phyloP scores from a whole-genome alignment of 306 rosid genomes.

The Trifolium repens region DNA sequence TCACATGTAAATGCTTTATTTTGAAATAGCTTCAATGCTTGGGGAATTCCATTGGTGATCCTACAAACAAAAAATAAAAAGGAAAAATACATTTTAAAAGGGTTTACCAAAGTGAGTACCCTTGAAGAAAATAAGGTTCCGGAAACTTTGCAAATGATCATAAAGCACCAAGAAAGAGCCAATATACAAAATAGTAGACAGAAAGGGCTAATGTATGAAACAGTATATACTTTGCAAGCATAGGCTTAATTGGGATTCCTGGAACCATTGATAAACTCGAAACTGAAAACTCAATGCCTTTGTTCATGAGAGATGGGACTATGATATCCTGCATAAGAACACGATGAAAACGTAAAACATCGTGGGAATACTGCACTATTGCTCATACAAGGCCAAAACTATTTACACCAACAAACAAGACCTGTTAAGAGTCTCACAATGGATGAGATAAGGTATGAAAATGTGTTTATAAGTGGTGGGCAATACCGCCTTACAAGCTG shows the following conservation, averaged over 20 bases:
- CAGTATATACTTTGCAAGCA: conserved; percentile 85
- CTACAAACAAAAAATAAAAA: conserved; percentile 49
- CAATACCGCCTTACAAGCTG: neutral
- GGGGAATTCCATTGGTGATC: conserved; percentile 84
- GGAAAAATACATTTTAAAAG: neutral
- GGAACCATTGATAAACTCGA: conserved; percentile 88
- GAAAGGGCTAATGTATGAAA: conserved; percentile 21
- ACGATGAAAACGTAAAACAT: conserved; percentile 35
- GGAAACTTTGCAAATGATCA: conserved; percentile 37
- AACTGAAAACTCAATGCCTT: conserved; percentile 77
- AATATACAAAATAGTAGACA: conserved; percentile 29
- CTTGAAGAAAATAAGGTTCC: conserved; percentile 12
- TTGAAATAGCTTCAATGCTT: conserved; percentile 79
- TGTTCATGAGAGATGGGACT: conserved; percentile 76
- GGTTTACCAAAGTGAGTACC: conserved; percentile 31
- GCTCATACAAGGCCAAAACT: conserved; percentile 14
- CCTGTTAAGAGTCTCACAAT: neutral
- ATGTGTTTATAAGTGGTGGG: neutral
- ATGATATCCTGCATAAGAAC: conserved; percentile 72
- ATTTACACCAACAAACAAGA: conserved; percentile 12
- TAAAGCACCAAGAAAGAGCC: conserved; percentile 16
- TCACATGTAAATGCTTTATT: conserved; percentile 89
- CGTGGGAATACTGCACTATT: conserved; percentile 26
- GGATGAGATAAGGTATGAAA: neutral
- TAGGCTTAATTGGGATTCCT: conserved; percentile 93